phyloP scores from a whole-genome alignment of 2,329 filamentous ascomycete genomes.

The Monascus ruber region DNA sequence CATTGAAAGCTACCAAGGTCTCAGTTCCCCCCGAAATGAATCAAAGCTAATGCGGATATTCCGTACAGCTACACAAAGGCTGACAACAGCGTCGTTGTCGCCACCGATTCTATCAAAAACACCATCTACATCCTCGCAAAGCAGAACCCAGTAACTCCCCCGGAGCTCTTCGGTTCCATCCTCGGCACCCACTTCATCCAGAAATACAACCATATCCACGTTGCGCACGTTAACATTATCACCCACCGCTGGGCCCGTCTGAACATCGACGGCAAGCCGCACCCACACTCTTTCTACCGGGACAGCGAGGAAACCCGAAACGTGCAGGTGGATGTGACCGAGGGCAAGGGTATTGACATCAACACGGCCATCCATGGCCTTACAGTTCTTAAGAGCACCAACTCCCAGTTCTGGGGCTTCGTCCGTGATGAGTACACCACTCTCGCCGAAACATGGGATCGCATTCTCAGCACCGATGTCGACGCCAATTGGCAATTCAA shows the following conservation, averaged over 20 bases:
- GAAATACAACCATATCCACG: slow-evolving; percentile 77
- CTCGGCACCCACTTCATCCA: slow-evolving; percentile 81
- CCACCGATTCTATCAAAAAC: slow-evolving; percentile 97
- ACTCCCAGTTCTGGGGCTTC: slow-evolving; percentile 91
- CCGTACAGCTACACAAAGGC: slow-evolving; percentile 67
- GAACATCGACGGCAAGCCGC: slow-evolving; percentile 72
- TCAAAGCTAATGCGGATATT: slow-evolving; percentile 1
- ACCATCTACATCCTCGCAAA: slow-evolving; percentile 92
- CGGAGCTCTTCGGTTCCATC: slow-evolving; percentile 79
- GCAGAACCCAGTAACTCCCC: slow-evolving; percentile 80
- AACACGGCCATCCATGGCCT: slow-evolving; percentile 69
- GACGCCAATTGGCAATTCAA: slow-evolving; percentile 82
- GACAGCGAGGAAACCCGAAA: slow-evolving; percentile 81
- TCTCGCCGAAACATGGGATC: slow-evolving; percentile 81
- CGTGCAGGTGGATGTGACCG: slow-evolving; percentile 60
- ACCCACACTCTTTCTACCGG: slow-evolving; percentile 89
- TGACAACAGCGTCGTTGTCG: slow-evolving; percentile 90
- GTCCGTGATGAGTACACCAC: slow-evolving; percentile 88
- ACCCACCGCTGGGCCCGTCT: slow-evolving; percentile 90
- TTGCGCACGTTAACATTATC: slow-evolving; percentile 67
- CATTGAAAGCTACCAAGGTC: background rate
- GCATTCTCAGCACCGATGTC: slow-evolving; percentile 88
- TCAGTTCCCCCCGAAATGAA: background rate
- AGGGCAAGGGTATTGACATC: slow-evolving; percentile 60
- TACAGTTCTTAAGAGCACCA: slow-evolving; percentile 89